Percentiles rank a stretch among this genome's conserved stretches.
Evolutionary conservation across 2,329 filamentous ascomycete genomes (phyloP).

Genomic region (Didymella glomerata): DNA sequence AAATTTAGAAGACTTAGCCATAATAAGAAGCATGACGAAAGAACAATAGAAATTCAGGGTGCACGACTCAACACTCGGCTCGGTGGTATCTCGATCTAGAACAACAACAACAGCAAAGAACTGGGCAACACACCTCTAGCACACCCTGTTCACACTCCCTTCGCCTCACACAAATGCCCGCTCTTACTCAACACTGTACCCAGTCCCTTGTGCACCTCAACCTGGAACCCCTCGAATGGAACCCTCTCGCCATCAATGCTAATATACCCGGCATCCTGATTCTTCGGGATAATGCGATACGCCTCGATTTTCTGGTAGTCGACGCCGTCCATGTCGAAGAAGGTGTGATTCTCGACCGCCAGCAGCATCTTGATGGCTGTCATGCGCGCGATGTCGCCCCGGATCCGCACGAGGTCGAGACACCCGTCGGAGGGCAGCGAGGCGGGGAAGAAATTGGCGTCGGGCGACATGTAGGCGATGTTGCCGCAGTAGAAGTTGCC

Average conservation of each 20-base stretch:
- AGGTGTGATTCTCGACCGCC: conserved; percentile 73
- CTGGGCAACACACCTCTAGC: neutral
- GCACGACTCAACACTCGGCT: neutral
- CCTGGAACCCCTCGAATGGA: conserved; percentile 89
- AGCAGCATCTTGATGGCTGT: conserved; percentile 75
- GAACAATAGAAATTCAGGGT: neutral
- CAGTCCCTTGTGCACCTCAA: conserved; percentile 82
- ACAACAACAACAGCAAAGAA: neutral
- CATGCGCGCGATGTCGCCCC: conserved; percentile 74
- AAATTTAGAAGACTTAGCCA: neutral
- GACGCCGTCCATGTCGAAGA: conserved; percentile 82
- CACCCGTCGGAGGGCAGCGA: conserved; percentile 83
- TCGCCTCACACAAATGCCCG: conserved; percentile 73
- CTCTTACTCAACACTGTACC: conserved; percentile 84
- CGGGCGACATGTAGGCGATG: conserved; percentile 90
- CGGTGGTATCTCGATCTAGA: conserved; percentile 15
- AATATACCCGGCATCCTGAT: conserved; percentile 74
- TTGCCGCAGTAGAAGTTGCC: conserved; percentile 96
- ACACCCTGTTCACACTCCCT: conserved; percentile 35
- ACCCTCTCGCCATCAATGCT: conserved; percentile 92
- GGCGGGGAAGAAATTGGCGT: conserved; percentile 86
- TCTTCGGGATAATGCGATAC: conserved; percentile 81
- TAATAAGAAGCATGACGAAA: neutral
- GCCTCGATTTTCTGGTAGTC: conserved; percentile 86
- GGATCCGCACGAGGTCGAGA: conserved; percentile 83